Base-by-base conservation (phyloP, 2,329 filamentous ascomycete genomes). In the Cordyceps cicadae region DNA sequence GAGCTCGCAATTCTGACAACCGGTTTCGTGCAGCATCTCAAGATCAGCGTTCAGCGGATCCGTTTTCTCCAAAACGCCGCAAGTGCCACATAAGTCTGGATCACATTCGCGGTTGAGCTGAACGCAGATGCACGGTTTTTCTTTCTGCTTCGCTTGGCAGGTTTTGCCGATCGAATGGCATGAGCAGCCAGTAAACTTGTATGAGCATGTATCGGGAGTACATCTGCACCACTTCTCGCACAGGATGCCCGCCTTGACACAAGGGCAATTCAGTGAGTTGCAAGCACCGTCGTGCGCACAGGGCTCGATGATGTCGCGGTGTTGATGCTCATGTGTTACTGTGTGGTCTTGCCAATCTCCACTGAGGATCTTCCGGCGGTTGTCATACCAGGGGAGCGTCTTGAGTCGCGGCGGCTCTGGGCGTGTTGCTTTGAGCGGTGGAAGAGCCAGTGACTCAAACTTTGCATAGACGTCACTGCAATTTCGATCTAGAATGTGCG, bases 91-190 rank as follows among this genome's bases (percentile, higher is more conserved):
- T 14, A 93, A 77, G 62, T 88, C 84, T 2, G 89, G 85, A 66
- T 94, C 90, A 68, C 90, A 95, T 73, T 95, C 90, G 45, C 90
- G 82, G 65, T 89, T 88, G 57, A 90, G 78, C 67, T 82, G 79
- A 21, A 85, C 78, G 67, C 90, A 95, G 15, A 88, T 86, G 69
- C 90, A 94, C 3, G 81, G 79, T 62, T 72, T 74, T 60, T 84
- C 82, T 63, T 81, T 81, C 65, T 86, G 77, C 49, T 80, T 82
- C 14, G 79, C 71, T 6, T 79, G 65, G 64, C 86, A 88, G 1
- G 79, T 79, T 69, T 83, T 82, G 59, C 88, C 88, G 7, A 75
- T 75, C 0, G 75, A 74, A 54, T 84, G 77, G 67, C 89, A 93
- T 3, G 79, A 79, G 68, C 86, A 88, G 2, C 86, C 86, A 0